phyloP scores from a whole-genome alignment of 2,329 filamentous ascomycete genomes.

The Dryadomyces quercivorus region DNA sequence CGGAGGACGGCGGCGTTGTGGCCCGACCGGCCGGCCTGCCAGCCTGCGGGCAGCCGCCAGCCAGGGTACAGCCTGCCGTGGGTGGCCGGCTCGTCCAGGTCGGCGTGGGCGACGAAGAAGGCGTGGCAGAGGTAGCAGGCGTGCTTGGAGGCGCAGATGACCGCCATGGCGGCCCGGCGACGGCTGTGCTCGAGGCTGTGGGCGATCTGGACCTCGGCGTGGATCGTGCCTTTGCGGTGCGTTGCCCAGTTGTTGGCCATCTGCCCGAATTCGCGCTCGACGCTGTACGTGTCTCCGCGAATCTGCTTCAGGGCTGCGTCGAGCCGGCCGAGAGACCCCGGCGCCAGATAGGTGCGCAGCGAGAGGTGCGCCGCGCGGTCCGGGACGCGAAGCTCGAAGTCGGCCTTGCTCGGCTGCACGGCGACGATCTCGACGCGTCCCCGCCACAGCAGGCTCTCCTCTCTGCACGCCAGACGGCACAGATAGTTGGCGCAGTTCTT shows the following conservation, averaged over 20 bases:
- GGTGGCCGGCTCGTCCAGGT: constrained; percentile 25
- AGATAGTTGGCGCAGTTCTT: constrained; percentile 21
- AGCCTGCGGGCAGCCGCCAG: constrained; percentile 27
- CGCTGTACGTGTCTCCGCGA: not conserved
- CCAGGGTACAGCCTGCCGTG: constrained; percentile 32
- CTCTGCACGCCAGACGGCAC: constrained; percentile 18
- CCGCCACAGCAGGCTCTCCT: constrained; percentile 15
- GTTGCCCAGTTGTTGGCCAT: not conserved
- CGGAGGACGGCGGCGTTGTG: not conserved
- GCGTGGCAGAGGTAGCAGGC: constrained; percentile 38
- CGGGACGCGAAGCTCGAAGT: not conserved
- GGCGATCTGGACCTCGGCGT: constrained; percentile 38
- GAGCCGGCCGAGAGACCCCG: no score
- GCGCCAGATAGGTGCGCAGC: no score
- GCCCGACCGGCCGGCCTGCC: not conserved
- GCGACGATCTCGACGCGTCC: constrained; percentile 15
- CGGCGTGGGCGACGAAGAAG: constrained; percentile 29
- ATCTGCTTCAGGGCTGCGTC: no score
- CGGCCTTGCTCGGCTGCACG: not conserved
- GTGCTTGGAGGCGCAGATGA: constrained; percentile 35
- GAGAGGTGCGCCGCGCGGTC: not conserved
- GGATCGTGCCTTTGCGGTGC: constrained; percentile 21
- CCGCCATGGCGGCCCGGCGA: constrained; percentile 8
- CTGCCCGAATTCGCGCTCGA: not conserved
- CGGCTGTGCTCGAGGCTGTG: constrained; percentile 24